phyloP scores from a whole-genome alignment of 2,329 filamentous ascomycete species.

The Trichoderma oligosporum region DNA sequence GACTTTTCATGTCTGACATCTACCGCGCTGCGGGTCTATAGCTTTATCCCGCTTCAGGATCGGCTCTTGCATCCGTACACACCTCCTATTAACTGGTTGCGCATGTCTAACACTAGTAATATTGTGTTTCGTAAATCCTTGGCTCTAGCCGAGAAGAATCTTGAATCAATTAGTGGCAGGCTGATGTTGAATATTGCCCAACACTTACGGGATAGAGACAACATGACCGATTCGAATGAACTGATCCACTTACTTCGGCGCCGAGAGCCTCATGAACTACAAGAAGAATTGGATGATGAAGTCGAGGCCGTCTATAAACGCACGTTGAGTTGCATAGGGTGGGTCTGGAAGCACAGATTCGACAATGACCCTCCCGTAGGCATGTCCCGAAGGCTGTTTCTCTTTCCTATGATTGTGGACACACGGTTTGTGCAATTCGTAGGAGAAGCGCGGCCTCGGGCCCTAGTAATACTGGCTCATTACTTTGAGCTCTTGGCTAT shows the following conservation, averaged over 20 bases:
- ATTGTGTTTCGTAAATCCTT: constrained; percentile 22
- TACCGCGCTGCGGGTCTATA: constrained; percentile 23
- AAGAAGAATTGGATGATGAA: constrained; percentile 19
- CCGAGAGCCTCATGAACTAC: not conserved
- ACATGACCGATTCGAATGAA: not conserved
- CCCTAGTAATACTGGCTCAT: constrained; percentile 25
- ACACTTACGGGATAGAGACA: not conserved
- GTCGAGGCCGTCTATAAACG: constrained; percentile 23
- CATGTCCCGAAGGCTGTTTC: constrained; percentile 20
- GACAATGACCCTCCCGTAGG: not conserved
- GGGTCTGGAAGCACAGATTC: constrained; percentile 22
- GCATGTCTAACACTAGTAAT: constrained; percentile 23
- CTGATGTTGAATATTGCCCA: not conserved
- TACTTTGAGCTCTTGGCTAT: constrained; percentile 24
- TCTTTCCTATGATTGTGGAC: constrained; percentile 25
- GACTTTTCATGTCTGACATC: constrained; percentile 23
- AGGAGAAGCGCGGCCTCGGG: constrained; percentile 23
- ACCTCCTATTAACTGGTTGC: constrained; percentile 25
- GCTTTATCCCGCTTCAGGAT: constrained; percentile 21
- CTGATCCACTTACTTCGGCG: not conserved
- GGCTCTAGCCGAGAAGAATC: not conserved
- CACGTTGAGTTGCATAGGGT: constrained; percentile 23
- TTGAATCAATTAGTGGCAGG: not conserved
- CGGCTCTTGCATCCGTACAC: constrained; percentile 22
- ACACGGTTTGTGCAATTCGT: constrained; percentile 23